These are phyloP conservation scores for Lagenidium giganteum DNA, from an alignment of 352 stramenopile genomes.

Conservation along the genomic window DNA sequence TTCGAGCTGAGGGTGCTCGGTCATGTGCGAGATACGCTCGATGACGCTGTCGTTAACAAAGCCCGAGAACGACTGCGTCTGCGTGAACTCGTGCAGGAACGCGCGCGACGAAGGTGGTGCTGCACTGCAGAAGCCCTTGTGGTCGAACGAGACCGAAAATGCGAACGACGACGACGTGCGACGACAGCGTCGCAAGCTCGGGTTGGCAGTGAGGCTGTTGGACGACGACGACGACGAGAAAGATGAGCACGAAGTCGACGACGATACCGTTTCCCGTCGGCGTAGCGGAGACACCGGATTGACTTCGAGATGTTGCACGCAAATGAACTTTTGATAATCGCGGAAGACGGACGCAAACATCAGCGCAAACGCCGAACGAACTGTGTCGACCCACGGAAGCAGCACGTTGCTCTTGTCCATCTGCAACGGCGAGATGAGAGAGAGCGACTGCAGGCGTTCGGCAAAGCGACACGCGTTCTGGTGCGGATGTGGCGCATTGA, in stretches of 20 bases:
- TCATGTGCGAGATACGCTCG: slow-evolving; percentile 22
- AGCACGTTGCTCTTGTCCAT: slow-evolving; percentile 34
- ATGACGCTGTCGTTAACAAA: slow-evolving; percentile 66
- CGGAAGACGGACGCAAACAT: slow-evolving; percentile 65
- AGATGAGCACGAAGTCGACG: neutral
- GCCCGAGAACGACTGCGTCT: slow-evolving; percentile 55
- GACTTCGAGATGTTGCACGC: slow-evolving; percentile 16
- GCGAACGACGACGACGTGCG: slow-evolving; percentile 38
- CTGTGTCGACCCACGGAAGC: slow-evolving; percentile 52
- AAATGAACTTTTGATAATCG: slow-evolving; percentile 45
- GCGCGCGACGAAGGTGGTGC: slow-evolving; percentile 8
- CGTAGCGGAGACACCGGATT: too few species aligned
- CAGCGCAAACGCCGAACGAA: slow-evolving; percentile 50
- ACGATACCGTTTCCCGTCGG: too few species aligned
- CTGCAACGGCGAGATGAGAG: slow-evolving; percentile 43
- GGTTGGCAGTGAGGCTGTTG: slow-evolving; percentile 2
- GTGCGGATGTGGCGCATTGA: slow-evolving; percentile 42
- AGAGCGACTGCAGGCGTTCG: slow-evolving; percentile 43
- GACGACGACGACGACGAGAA: neutral
- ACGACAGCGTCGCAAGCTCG: slow-evolving; percentile 3
- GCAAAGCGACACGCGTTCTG: slow-evolving; percentile 57
- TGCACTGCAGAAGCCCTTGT: slow-evolving; percentile 29
- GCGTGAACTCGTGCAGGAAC: slow-evolving; percentile 49
- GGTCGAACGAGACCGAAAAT: slow-evolving; percentile 53
- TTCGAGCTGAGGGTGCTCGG: slow-evolving; percentile 28